phyloP scores from a whole-genome alignment of 768 basidiomycete genomes.

The Chlorophyllum brunneum region DNA sequence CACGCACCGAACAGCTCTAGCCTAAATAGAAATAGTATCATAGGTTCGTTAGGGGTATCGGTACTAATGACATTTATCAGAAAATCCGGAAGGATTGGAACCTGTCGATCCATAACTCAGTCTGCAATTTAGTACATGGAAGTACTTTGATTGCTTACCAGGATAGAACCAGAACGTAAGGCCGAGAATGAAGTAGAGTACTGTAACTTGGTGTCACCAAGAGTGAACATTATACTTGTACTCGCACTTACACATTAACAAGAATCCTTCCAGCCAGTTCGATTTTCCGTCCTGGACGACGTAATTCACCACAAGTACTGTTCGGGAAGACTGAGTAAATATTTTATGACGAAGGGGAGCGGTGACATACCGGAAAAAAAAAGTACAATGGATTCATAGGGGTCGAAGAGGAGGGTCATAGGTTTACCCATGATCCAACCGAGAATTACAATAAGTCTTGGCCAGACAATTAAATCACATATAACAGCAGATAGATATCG shows the following conservation, averaged over 20 bases:
- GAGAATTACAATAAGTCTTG: slow-evolving; percentile 66
- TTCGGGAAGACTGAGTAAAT: not conserved
- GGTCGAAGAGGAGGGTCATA: slow-evolving; percentile 79
- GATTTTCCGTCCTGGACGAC: slow-evolving; percentile 78
- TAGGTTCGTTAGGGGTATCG: no score
- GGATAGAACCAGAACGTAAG: slow-evolving; percentile 66
- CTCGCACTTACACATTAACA: slow-evolving; percentile 34
- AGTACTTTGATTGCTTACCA: no score
- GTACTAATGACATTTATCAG: no score
- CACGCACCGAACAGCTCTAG: no score
- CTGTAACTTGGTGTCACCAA: slow-evolving; percentile 24
- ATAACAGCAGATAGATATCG: not conserved
- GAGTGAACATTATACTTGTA: not conserved
- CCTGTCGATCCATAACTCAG: not conserved
- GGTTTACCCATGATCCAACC: slow-evolving; percentile 84
- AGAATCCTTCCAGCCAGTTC: slow-evolving; percentile 79
- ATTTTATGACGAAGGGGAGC: not conserved
- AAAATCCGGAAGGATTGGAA: not conserved
- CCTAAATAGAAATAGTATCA: no score
- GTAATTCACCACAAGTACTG: slow-evolving; percentile 82
- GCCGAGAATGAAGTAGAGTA: slow-evolving; percentile 68
- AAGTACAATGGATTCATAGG: slow-evolving; percentile 73
- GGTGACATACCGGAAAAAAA: slow-evolving; percentile 38
- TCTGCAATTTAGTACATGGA: no score
- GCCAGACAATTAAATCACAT: not conserved